Evolutionary conservation across 768 basidiomycete species (phyloP), one percentile per base, ranked within the genome.

Genomic region (Suillus subluteus): DNA sequence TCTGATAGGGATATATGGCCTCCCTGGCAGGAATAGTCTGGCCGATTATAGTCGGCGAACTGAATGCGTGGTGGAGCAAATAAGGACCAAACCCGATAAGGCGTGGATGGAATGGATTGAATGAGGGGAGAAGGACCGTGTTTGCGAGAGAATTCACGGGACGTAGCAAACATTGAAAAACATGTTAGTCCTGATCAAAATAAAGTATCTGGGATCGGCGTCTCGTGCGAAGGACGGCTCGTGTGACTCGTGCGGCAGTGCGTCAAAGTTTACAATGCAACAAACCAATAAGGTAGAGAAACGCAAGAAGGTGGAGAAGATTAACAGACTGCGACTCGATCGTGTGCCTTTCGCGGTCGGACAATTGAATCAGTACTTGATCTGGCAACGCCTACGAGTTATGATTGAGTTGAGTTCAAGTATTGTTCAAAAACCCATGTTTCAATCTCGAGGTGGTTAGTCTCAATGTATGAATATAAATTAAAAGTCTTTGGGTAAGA

Each of bases 61-160:
- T 58, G n/a, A 58, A 58, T 58, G 64, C 52, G 64, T 69, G 68
- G 76, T 72, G 74, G 74, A 76, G 71, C 76, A 21, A 64, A 69
- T 65, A 68, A 75, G 69, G 75, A 78, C 76, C 71, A 73, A 26
- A 76, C 55, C 54, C 67, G 71, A 74, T 71, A 66, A 74, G 48
- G 48, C 5, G 5, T 48, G 3, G 35, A 56, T 56, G 30, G 71
- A 66, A 66, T 67, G 65, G 69, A 26, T 26, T 26, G 26, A 74
- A 72, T 73, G 69, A 71, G 15, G 15, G n/a, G 23, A 38, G 38
- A 44, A 62, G 23, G 44, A 26, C 23, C 38, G 38, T 11, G 40
- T 41, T 62, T 62, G 18, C 26, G 43, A n/a, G 23, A 44, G 40
- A 26, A 26, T 26, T 26, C 18, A 38, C 18, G 18, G 38, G 48